Conservation (phyloP, 441 rosid species). For the Syzygium malaccense region DNA sequence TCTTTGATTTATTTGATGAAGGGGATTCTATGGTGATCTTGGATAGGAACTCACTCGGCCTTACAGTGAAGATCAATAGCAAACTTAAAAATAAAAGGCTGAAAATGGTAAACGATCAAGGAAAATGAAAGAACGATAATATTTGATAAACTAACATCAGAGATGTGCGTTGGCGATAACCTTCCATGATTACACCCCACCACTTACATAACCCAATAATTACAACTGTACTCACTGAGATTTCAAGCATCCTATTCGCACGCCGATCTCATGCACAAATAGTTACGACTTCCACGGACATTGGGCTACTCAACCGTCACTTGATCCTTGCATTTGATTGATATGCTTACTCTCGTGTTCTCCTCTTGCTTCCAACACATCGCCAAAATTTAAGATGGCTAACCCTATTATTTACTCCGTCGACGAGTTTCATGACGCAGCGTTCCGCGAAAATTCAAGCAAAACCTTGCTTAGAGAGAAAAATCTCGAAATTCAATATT, state of each 20-base stretch:
- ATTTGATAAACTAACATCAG: neutral
- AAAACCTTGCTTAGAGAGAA: too few species aligned
- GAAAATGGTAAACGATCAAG: rapidly evolving
- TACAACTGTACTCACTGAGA: neutral
- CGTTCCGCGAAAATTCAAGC: too few species aligned
- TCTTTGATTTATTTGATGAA: neutral
- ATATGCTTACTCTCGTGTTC: neutral
- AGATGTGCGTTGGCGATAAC: rapidly evolving
- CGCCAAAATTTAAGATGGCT: neutral
- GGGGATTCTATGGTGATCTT: neutral
- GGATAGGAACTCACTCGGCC: neutral
- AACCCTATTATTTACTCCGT: neutral
- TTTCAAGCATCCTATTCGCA: rapidly evolving
- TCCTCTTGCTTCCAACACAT: neutral
- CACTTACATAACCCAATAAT: neutral
- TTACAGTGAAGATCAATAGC: neutral
- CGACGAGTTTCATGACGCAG: too few species aligned
- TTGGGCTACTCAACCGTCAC: neutral
- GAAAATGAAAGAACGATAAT: neutral
- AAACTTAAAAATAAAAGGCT: neutral
- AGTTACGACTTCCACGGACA: neutral
- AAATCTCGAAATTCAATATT: too few species aligned
- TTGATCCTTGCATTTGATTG: neutral
- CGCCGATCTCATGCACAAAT: neutral
- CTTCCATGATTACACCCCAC: neutral